Evolutionary conservation across 2,329 filamentous ascomycete species (phyloP).

Genomic region (Lecanoromycetidae sp.): DNA sequence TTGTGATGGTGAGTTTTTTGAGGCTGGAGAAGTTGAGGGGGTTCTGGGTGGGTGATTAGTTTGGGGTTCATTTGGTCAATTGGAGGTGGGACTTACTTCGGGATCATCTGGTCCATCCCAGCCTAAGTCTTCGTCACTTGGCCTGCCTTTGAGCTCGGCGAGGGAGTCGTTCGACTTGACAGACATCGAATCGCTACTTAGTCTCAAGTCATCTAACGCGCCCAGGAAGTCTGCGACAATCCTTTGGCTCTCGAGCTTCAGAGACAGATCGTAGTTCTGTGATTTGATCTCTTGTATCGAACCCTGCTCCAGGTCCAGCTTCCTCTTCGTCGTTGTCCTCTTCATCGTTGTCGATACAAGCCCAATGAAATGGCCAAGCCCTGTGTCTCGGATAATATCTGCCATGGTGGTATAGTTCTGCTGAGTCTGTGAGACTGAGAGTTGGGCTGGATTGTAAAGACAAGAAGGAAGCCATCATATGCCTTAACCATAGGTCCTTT

Average conservation of each 20-base stretch:
- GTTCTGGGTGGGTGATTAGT: neutral
- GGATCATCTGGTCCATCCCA: conserved; percentile 2
- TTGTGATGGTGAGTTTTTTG: neutral
- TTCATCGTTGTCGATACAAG: neutral
- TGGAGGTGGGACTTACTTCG: neutral
- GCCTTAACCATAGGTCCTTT: no score
- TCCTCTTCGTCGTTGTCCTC: neutral
- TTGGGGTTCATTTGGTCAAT: neutral
- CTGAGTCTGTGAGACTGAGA: no score
- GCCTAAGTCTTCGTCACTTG: neutral
- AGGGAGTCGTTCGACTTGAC: no score
- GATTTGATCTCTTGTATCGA: no score
- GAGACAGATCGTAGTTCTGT: no score
- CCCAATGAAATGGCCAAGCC: neutral
- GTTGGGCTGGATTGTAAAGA: no score
- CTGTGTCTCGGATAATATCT: neutral
- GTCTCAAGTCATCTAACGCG: no score
- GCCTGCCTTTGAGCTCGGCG: neutral
- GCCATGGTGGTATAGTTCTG: neutral
- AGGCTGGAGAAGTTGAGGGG: neutral
- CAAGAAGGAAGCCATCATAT: no score
- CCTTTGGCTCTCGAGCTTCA: no score
- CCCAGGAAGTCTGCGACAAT: no score
- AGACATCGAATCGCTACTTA: no score
- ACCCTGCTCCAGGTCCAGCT: neutral